Conservation (phyloP, 352 stramenopile genomes). For the Nothophytophthora sp. region DNA sequence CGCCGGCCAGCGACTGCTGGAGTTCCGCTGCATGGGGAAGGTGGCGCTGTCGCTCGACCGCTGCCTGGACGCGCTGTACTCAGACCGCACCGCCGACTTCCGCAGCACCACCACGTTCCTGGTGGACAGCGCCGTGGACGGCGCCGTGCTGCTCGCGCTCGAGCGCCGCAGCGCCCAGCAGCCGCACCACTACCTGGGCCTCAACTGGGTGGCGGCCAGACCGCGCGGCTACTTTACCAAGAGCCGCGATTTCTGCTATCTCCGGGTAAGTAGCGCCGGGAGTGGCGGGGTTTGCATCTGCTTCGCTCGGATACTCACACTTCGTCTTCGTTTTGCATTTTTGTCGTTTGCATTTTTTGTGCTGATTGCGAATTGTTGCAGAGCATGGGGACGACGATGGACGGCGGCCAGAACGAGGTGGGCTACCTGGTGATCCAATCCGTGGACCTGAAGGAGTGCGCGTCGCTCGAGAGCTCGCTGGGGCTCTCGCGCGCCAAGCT, state of each 20-base stretch:
- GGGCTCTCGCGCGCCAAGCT: constrained; percentile 55
- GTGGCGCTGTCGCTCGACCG: constrained; percentile 45
- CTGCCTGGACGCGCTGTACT: constrained; percentile 58
- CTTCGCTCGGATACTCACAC: too few species aligned
- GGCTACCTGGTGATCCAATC: constrained; percentile 64
- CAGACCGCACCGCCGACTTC: constrained; percentile 61
- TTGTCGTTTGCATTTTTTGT: not conserved
- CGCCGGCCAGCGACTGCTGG: constrained; percentile 34
- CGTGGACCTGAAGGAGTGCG: constrained; percentile 55
- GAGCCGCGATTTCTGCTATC: constrained; percentile 61
- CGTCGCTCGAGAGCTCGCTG: constrained; percentile 46
- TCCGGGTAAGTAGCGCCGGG: constrained; percentile 44
- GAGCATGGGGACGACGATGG: constrained; percentile 48
- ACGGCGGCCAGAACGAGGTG: constrained; percentile 44
- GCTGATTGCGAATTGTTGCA: constrained; percentile 6
- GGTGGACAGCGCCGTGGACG: constrained; percentile 60
- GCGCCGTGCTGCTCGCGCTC: constrained; percentile 55
- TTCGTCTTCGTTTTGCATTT: not conserved
- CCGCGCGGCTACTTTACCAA: constrained; percentile 54
- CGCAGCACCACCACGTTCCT: constrained; percentile 58
- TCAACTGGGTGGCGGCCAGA: constrained; percentile 61
- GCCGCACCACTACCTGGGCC: constrained; percentile 61
- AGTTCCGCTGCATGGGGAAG: constrained; percentile 72
- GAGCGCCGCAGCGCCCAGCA: constrained; percentile 35
- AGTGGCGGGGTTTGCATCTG: too few species aligned